Base-by-base conservation (phyloP, 129 eudicot species). In the Artemisia annua region DNA sequence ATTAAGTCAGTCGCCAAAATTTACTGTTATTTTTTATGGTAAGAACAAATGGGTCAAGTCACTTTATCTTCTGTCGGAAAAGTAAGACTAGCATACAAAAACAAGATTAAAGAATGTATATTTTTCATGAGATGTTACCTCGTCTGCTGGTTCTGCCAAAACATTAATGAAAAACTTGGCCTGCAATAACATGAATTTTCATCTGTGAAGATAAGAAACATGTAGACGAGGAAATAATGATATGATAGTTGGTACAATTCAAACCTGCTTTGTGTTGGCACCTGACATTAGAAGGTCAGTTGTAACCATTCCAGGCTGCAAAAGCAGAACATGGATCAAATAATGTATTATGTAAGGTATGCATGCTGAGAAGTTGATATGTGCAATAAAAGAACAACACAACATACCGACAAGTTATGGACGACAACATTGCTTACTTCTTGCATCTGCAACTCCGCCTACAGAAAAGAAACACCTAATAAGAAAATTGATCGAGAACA, bases 261-360 rank as follows among this genome's bases (percentile, higher is more conserved):
- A 46, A 49, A 88, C 98, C 96, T 94, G 98, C 80, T 94, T 94
- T 54, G 98, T 94, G 80, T 85, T 86, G 68, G 98, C 98, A 72
- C 97, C 97, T 2, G 97, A 87, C 98, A 94, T 94, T 70, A 94
- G 89, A 67, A 94, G 98, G 74, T 94, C 98, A 48, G 98, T 90
- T 57, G 98, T 94, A 46, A 94, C 98, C 98, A 94, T 94, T 80
- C 98, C 98, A 62, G 98, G 98, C 98, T 94, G 88, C 22, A 78
- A 61, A n/a, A 70, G 56, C 53, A 64, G 43, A 69, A 67, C 46
- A 15, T 16, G 39, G 51, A 48, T 76, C 48, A 72, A 22, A 58
- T 17, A 16, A 48, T 51, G 28, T 67, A 69, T 13, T 10, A 32
- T 15, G 16, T 56, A 62, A 18, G 11, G 62, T 5, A 18, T n/a